Base-by-base conservation (phyloP, 352 stramenopile species). In the Lagenidium giganteum region DNA sequence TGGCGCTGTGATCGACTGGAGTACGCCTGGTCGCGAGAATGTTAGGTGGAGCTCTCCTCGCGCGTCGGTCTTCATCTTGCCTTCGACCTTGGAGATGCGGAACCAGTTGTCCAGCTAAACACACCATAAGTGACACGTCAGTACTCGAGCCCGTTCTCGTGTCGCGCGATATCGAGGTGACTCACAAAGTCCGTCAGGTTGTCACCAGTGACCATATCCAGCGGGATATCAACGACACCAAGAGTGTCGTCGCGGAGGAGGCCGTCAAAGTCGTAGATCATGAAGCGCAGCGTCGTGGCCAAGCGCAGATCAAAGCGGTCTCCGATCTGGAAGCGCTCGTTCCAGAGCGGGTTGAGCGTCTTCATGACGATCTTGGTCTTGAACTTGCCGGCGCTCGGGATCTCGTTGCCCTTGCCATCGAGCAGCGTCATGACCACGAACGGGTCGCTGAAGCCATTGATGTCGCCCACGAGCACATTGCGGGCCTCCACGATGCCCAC, bases 381-480 rank as follows among this genome's bases (percentile, higher is more conserved):
- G 59, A 65, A 60, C 21, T 43, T 35, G 4, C 66, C 65, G 12
- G 54, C 68, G 7, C 58, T 47, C 13, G 57, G 52, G 26, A 86
- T 53, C 16, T 53, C 52, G 3, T 68, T 51, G 38, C 68, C 70
- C 33, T 57, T 66, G 44, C 61, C 50, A 52, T 89, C 67, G 27
- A 83, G 56, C 39, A 81, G 66, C 37, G 61, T 54, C 11, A 89
- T 38, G 40, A 66, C 43, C 44, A 83, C 73, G 54, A 75, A 89
- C 42, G 76, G 76, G 54, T 89, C 76, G 61, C 76, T 89, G 25
- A 71, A 77, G 42, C 79, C 79, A 40, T 82, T 85, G 22, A 69
- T 38, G 60, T 89, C 79, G 31, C 65, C 75, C 8, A 65, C 69
- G 38, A 85, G 62, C 24, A 92, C 66, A 20, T 60, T 70, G 18